Conservation (phyloP, 352 stramenopile genomes). For the Pythium phragmiticola region DNA sequence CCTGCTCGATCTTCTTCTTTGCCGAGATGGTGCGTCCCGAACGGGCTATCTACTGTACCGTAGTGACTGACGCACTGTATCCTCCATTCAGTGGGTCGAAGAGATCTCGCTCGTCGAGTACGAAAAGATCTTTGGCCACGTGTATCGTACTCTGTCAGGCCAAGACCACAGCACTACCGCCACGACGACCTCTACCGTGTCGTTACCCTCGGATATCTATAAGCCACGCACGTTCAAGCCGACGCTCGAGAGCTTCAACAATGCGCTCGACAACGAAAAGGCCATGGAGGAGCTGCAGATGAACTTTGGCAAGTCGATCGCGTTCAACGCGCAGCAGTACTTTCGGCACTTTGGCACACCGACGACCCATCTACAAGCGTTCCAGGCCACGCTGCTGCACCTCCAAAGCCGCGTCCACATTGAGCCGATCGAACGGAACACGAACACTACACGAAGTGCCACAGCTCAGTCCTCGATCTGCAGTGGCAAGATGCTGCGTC, state of each 20-base stretch:
- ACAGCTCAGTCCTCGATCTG: background rate
- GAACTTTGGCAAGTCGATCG: slow-evolving; percentile 44
- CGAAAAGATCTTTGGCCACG: slow-evolving; percentile 36
- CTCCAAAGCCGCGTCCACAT: slow-evolving; percentile 25
- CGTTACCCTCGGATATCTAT: background rate
- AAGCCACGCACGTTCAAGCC: slow-evolving; percentile 27
- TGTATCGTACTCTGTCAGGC: slow-evolving; percentile 28
- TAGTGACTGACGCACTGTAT: background rate
- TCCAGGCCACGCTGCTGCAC: slow-evolving; percentile 25
- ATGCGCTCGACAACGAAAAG: slow-evolving; percentile 32
- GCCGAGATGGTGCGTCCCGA: slow-evolving; percentile 42
- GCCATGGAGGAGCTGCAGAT: slow-evolving; percentile 34
- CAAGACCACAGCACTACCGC: slow-evolving; percentile 1
- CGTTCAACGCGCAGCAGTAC: slow-evolving; percentile 38
- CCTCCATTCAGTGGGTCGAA: slow-evolving; percentile 36
- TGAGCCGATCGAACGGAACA: background rate
- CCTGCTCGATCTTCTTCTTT: slow-evolving; percentile 59
- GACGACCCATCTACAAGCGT: slow-evolving; percentile 24
- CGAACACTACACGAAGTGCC: background rate
- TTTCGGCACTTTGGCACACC: slow-evolving; percentile 31
- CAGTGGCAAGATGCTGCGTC: background rate
- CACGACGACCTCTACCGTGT: background rate
- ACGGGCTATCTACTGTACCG: background rate
- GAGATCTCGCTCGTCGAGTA: slow-evolving; percentile 38
- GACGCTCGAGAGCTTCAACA: slow-evolving; percentile 37